Evolutionary conservation across 176 grass and related monocot species (phyloP), one percentile per base, ranked within the genome.

Genomic region (Rhipidocladum racemiflorum): DNA sequence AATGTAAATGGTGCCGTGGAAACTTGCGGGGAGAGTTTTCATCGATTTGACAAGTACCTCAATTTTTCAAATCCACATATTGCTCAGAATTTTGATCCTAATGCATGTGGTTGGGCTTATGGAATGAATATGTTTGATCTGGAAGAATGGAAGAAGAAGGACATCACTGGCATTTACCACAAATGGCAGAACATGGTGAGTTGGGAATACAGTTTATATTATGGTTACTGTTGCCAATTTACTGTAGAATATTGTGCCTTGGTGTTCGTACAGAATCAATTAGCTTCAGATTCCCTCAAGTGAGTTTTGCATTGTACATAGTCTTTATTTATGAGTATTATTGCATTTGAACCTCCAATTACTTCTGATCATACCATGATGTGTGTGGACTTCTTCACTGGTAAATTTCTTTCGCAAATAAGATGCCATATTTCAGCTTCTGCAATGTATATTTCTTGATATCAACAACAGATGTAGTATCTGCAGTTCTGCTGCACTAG

Each of bases 101-200:
- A 86, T 81, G 84, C 77, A 74, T 86, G 77, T 57, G 85, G 85
- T 7, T 86, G 85, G 85, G 85, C 85, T 4, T 81, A 81, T 36
- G 77, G 77, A 71, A 81, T 86, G 85, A 86, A 86, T 80, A 68
- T 86, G 55, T 81, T 86, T 74, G 59, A 86, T 86, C 69, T 86
- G 57, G 61, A 86, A 62, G 84, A 81, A 60, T 86, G 84, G 84
- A 86, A 81, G 67, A 86, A 86, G 57, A 81, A 81, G 79, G 84
- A 86, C 36, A 86, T 86, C 25, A 86, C 84, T 59, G 84, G 84
- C 17, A 86, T 86, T 80, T 86, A 86, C 29, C 84, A 86, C 76
- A 86, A 65, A 57, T 81, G 84, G 84, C 84, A 86, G 77, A 80
- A 44, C 34, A 74, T 86, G 84, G 84, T 86, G 42, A 44, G 69